These are phyloP conservation scores for Styphnolobium japonicum DNA, from an alignment of 306 rosid species.

Conservation along the genomic window DNA sequence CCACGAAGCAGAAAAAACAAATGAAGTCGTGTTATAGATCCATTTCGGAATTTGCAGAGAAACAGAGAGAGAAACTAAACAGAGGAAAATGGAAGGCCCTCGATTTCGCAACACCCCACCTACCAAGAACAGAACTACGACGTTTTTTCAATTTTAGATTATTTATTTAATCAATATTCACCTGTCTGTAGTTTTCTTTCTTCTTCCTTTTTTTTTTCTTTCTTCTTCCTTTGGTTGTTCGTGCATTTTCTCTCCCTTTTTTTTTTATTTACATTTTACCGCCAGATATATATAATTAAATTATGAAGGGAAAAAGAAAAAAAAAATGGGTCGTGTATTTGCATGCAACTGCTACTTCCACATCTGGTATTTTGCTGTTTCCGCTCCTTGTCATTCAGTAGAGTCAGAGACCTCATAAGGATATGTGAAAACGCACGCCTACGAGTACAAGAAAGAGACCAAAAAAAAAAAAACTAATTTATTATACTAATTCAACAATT, in stretches of 20 bases:
- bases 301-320: no score
- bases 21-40: slow-evolving; percentile 46
- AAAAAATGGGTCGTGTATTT: background rate
- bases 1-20: background rate
- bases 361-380: background rate
- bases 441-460: background rate
- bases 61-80: slow-evolving; percentile 20
- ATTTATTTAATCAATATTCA: background rate
- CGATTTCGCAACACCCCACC: slow-evolving; percentile 58
- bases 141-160: slow-evolving; percentile 35
- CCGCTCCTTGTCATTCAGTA: background rate
- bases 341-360: background rate
- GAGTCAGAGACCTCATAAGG: no score
- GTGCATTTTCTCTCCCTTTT: background rate
- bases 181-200: background rate
- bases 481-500: background rate
- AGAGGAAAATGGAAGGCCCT: slow-evolving; percentile 48
- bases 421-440: no score
- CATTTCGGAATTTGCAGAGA: slow-evolving; percentile 35
- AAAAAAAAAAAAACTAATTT: background rate
- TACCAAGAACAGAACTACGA: slow-evolving; percentile 27
- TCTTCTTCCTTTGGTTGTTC: background rate
- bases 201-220: background rate
- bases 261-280: background rate
- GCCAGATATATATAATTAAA: background rate